Conservation (phyloP, 257 asterid genomes). For the Nicotiana otophora region DNA sequence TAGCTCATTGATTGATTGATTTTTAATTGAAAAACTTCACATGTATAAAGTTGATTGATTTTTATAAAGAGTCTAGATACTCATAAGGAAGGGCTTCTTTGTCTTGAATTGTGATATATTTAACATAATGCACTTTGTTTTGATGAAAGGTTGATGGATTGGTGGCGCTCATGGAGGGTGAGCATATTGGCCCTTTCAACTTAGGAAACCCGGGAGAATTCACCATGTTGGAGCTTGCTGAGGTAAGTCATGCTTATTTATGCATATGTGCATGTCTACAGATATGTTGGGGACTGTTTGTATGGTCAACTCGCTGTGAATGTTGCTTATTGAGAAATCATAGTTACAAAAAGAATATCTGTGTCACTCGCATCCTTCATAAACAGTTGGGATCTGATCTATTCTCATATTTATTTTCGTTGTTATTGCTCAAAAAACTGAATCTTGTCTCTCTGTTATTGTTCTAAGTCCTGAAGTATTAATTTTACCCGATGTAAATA, state of each 20-base stretch:
- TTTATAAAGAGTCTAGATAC: background rate
- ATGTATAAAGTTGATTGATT: background rate
- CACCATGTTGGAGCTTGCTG: slow-evolving; percentile 51
- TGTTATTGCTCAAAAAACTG: background rate
- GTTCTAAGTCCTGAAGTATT: background rate
- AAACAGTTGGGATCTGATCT: background rate
- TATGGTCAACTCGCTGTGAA: background rate
- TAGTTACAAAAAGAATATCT: background rate
- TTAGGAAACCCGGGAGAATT: slow-evolving; percentile 55
- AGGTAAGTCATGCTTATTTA: slow-evolving; percentile 23
- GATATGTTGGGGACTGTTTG: background rate
- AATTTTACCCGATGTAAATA: background rate
- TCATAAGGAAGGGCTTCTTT: background rate
- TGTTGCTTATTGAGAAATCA: background rate
- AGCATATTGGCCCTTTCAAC: slow-evolving; percentile 59
- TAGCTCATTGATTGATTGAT: background rate
- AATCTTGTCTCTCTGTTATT: background rate
- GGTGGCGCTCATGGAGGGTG: slow-evolving; percentile 47
- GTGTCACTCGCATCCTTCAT: background rate
- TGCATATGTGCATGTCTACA: background rate
- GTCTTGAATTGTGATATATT: background rate
- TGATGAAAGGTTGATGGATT: slow-evolving; percentile 41
- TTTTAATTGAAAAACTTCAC: background rate
- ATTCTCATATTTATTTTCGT: background rate
- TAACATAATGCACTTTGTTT: background rate